Evolutionary conservation across 2,329 filamentous ascomycete genomes (phyloP).

Genomic region (Pseudogymnoascus sp.): DNA sequence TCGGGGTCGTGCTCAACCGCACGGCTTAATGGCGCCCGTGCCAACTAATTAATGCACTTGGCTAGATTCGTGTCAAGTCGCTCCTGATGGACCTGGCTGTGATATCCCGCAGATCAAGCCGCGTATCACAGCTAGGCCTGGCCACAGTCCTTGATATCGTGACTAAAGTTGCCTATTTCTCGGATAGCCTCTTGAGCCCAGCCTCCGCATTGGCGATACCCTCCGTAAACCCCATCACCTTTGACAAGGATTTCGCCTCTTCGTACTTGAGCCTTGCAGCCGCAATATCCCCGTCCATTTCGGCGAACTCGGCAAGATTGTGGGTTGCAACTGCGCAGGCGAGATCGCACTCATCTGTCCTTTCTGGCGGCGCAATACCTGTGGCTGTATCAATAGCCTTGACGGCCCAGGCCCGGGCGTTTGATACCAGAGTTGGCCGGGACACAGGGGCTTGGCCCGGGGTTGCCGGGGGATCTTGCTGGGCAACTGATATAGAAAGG

Average conservation of each 20-base stretch:
- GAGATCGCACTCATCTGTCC: conserved; percentile 72
- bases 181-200: conserved; percentile 33
- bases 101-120: not conserved
- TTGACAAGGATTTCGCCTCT: conserved; percentile 57
- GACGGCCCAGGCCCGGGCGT: conserved; percentile 68
- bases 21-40: not conserved
- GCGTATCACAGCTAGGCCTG: not conserved
- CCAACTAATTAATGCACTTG: conserved; percentile 2
- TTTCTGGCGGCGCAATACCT: conserved; percentile 54
- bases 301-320: conserved; percentile 77
- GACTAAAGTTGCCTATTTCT: not conserved
- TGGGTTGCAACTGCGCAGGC: conserved; percentile 78
- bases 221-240: conserved; percentile 42
- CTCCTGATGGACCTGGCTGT: not conserved
- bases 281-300: conserved; percentile 57
- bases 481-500: conserved; percentile 63
- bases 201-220: conserved; percentile 46
- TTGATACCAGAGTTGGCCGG: conserved; percentile 54
- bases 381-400: conserved; percentile 64
- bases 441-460: conserved; percentile 37
- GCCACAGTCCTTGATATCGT: not conserved
- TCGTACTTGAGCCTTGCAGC: conserved; percentile 61
- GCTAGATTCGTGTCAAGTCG: not conserved
- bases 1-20: not conserved
- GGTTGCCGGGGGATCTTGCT: conserved; percentile 30